Evolutionary conservation across 2,329 filamentous ascomycete species (phyloP), one percentile per base, ranked within the genome.

Genomic region (Paraphoma sp.): DNA sequence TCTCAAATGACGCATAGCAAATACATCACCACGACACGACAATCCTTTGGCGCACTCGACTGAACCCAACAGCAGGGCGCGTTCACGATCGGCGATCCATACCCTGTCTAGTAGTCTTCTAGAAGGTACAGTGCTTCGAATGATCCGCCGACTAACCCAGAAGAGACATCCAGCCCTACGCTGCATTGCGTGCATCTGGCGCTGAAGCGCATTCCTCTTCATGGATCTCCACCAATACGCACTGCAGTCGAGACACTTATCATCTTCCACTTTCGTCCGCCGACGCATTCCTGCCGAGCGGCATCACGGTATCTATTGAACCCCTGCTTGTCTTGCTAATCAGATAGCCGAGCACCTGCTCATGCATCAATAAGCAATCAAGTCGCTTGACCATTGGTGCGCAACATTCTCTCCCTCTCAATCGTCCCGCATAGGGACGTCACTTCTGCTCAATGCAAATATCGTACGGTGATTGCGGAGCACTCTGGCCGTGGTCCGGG

Each of bases 331-430:
- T 46, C 45, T 56, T 56, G 48, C 33, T 61, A 51, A 59, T 53
- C 52, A 31, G 38, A 49, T 54, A 61, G 29, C 54, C 48, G 52
- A 61, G 41, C 30, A 28, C 11, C 16, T 44, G 14, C 17, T 42
- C 36, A 18, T 53, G 47, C 47, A 63, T 60, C 61, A 64, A 42
- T 62, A 57, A 64, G 61, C 61, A 61, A 28, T 23, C 16, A 42
- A 14, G 14, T 18, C 17, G 6, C 23, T 28, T 42, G 17, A 31
- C 45, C 18, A 53, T 52, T 62, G 54, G 45, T 42, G 18, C 29
- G 33, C 38, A 38, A 38, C 28, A 6, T 47, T 23, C 18, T 38
- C 46, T 31, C 41, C 16, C 30, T 16, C 16, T 45, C 23, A 31
- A 48, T 29, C 23, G 16, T 12, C 18, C n/a, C 31, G 16, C 6